Evolutionary conservation across 1,139 yeast genomes (phyloP), one percentile per base, ranked within the genome.

Genomic region (Blastobotrys malaysiensis): DNA sequence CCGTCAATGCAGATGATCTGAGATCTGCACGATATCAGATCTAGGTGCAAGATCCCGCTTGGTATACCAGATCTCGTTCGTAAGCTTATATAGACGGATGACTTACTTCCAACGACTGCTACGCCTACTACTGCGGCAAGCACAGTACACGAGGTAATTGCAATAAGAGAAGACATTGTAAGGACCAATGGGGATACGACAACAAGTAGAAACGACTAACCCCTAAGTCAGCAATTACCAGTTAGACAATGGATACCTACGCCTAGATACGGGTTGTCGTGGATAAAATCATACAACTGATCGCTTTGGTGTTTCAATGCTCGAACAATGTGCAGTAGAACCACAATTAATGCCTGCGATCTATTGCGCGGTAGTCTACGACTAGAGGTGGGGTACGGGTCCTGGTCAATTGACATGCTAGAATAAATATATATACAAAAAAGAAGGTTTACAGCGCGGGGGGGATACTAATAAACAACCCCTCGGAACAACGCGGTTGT

Each of bases 121-220:
- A 53, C 46, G 9, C 51, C 48, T 13, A 54, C 47, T 1, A 57
- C 55, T 6, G 54, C 50, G 4, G 58, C 58, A 9, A 59, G 51
- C 20, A 59, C 36, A 18, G 43, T 50, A 45, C 44, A 46, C 14
- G 49, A 50, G 5, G 51, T 45, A 43, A 53, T 53, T 21, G 53
- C 57, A n/a, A 58, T 54, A 26, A 57, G 45, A 9, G 58, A 46
- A 14, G 61, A 52, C 59, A 61, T 52, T 21, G 55, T 27, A 2
- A 45, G n/a, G 9, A 31, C 27, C 7, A 26, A 9, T 26, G 31
- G 31, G 3, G 31, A 26, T 3, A 26, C 31, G 11, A 26, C 31
- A 26, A 26, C 11, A 26, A 26, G 31, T 9, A 26, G 11, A 26
- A 26, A 26, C 7, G 31, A 5, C 31, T 26, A 26, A 2, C 7